Conservation (phyloP, 805 yeast genomes). For the Candida tibetensis region DNA sequence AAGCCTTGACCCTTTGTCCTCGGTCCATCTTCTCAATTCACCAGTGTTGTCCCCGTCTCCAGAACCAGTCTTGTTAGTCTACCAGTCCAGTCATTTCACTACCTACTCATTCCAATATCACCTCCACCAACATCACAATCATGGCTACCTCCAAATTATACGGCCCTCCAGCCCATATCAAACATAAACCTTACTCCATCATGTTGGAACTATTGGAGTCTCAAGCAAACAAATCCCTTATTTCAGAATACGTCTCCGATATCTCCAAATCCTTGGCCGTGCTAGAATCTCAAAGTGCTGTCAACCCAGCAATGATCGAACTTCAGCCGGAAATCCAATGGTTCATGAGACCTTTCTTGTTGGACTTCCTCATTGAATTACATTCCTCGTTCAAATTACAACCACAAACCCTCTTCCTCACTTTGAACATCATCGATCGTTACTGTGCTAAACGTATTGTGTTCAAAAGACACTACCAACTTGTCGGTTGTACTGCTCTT, state of each 20-base stretch:
- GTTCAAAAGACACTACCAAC: constrained; percentile 46
- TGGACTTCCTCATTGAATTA: constrained; percentile 43
- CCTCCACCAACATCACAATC: not conserved
- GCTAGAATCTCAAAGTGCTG: constrained; percentile 41
- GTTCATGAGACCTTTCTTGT: constrained; percentile 46
- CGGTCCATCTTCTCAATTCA: too few species aligned
- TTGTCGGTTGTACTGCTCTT: constrained; percentile 46
- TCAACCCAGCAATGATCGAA: constrained; percentile 50
- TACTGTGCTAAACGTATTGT: constrained; percentile 47
- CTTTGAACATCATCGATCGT: constrained; percentile 45
- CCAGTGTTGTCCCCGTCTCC: too few species aligned
- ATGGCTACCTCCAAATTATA: constrained; percentile 7
- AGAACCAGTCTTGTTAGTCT: too few species aligned
- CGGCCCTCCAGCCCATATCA: constrained; percentile 29
- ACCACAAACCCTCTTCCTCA: constrained; percentile 42
- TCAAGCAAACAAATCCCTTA: constrained; percentile 41
- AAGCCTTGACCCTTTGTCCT: constrained; percentile 4
- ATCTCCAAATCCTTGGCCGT: constrained; percentile 37
- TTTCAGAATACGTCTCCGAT: constrained; percentile 42
- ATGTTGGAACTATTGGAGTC: constrained; percentile 48
- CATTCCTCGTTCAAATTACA: constrained; percentile 42
- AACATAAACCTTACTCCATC: constrained; percentile 37
- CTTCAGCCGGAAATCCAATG: constrained; percentile 47
- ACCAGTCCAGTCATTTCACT: too few species aligned
- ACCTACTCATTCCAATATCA: too few species aligned